A percentile compares a stretch with the other conserved stretches of the same genome.
Evolutionary conservation across 179 eudicot genomes (phyloP).

Genomic region (Spinacia oleracea): DNA sequence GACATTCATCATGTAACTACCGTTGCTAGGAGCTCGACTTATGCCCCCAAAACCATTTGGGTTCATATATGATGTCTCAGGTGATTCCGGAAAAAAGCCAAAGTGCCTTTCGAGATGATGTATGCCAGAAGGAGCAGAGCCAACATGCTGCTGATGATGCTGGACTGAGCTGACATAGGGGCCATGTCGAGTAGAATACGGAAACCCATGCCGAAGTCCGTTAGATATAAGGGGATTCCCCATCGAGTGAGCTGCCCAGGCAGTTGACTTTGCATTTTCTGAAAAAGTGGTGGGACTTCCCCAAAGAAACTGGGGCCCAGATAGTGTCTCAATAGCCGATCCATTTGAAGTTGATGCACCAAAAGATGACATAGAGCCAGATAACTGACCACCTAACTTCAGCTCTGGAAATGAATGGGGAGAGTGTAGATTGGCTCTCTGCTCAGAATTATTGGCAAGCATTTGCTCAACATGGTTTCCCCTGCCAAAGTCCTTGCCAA

Average conservation of each 20-base stretch:
- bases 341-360: slow-evolving; percentile 64
- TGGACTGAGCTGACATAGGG: slow-evolving; percentile 45
- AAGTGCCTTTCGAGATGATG: slow-evolving; percentile 57
- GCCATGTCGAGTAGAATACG: slow-evolving; percentile 44
- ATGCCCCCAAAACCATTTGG: slow-evolving; percentile 48
- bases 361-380: slow-evolving; percentile 52
- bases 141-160: slow-evolving; percentile 61
- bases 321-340: slow-evolving; percentile 59
- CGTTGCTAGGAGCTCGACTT: slow-evolving; percentile 42
- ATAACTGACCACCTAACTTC: slow-evolving; percentile 41
- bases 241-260: slow-evolving; percentile 40
- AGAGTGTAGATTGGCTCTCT: slow-evolving; percentile 42
- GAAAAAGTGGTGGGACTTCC: slow-evolving; percentile 57
- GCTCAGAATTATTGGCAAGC: slow-evolving; percentile 39
- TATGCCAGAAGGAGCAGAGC: slow-evolving; percentile 82
- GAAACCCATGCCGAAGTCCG: slow-evolving; percentile 53
- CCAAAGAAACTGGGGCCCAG: slow-evolving; percentile 87
- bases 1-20: slow-evolving; percentile 46
- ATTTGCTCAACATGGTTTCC: slow-evolving; percentile 42
- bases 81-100: slow-evolving; percentile 63
- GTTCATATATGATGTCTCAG: slow-evolving; percentile 55
- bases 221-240: slow-evolving; percentile 48
- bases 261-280: slow-evolving; percentile 43
- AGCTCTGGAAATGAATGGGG: slow-evolving; percentile 72
- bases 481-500: slow-evolving; percentile 59